Percentiles rank a stretch among this genome's conserved stretches.
Conservation (phyloP, 805 yeast genomes). For the Pichia occidentalis region DNA sequence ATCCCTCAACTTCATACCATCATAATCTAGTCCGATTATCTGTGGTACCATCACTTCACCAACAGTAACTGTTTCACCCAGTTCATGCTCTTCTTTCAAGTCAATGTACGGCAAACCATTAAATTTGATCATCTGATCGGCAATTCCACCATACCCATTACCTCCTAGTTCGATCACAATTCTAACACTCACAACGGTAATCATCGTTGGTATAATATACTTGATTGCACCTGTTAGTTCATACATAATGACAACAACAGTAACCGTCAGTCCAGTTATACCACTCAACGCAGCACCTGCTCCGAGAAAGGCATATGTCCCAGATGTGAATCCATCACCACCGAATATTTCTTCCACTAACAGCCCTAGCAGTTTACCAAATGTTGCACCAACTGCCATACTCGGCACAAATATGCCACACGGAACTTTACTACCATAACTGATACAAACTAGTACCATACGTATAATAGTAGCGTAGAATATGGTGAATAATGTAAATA, state of each 20-base stretch:
- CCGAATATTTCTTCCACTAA: constrained; percentile 47
- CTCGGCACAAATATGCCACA: constrained; percentile 98
- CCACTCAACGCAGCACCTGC: constrained; percentile 96
- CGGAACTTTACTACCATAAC: constrained; percentile 92
- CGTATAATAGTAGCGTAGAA: constrained; percentile 67
- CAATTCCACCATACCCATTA: constrained; percentile 70
- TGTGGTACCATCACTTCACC: constrained; percentile 57
- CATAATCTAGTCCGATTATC: constrained; percentile 34
- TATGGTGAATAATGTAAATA: constrained; percentile 43
- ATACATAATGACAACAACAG: constrained; percentile 93
- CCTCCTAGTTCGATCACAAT: constrained; percentile 73
- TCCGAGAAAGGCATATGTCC: constrained; percentile 91
- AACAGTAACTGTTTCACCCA: constrained; percentile 38
- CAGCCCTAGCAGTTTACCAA: constrained; percentile 83
- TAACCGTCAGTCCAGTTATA: constrained; percentile 83
- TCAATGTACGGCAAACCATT: constrained; percentile 84
- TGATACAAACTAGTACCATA: constrained; percentile 63
- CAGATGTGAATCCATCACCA: constrained; percentile 67
- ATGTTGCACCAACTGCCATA: constrained; percentile 93
- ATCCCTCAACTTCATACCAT: constrained; percentile 26
- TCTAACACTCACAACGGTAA: constrained; percentile 85
- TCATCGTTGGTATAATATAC: constrained; percentile 93
- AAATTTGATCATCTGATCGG: constrained; percentile 87
- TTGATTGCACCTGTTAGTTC: constrained; percentile 93
- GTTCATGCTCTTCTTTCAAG: constrained; percentile 59